Evolutionary conservation across 2,329 filamentous ascomycete species (phyloP), one percentile per base, ranked within the genome.

Genomic region (Aspergillus fumigatiaffinis): DNA sequence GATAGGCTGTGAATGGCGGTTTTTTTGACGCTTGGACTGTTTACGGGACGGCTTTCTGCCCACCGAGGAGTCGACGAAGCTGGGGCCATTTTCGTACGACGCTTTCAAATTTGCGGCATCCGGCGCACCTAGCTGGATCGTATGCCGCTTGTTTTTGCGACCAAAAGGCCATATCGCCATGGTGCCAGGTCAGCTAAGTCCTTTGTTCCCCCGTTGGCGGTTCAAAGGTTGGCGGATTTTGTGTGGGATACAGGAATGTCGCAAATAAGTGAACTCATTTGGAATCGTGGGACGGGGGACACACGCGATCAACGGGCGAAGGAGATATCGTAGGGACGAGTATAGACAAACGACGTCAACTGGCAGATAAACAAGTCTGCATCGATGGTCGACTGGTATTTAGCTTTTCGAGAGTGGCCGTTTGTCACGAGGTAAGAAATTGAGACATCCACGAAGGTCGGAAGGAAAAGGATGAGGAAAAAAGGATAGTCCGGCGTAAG

Each of bases 91-190:
- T 44, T 63, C 66, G 74, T 77, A 63, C 73, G 74, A 59, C 64
- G 69, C 49, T 51, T 63, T 72, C 59, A 72, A 64, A 60, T 70
- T 61, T n/a, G 63, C 68, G 63, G 73, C 74, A 63, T 77, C 77
- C 71, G 85, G 80, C 68, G 80, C 74, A 67, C 82, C 82, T 58
- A 81, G 76, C 63, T 83, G 75, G 65, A 81, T 82, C 65, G 81
- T 82, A 73, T 84, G 85, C 76, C 87, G 87, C 75, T 86, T 87
- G 76, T 84, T 87, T 77, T 83, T 87, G 69, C 88, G 86, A 75
- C 87, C 82, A 76, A 95, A 96, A 60, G 87, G 90, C 91, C 91
- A 95, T 75, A 92, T 79, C 72, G 87, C 85, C 90, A 93, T 93
- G 67, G 65, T 70, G 70, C 51, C 62, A 54, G 55, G 44, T 64